Evolutionary conservation across 331 rosid genomes (phyloP), one percentile per base, ranked within the genome.

Genomic region (Quercus phellos): DNA sequence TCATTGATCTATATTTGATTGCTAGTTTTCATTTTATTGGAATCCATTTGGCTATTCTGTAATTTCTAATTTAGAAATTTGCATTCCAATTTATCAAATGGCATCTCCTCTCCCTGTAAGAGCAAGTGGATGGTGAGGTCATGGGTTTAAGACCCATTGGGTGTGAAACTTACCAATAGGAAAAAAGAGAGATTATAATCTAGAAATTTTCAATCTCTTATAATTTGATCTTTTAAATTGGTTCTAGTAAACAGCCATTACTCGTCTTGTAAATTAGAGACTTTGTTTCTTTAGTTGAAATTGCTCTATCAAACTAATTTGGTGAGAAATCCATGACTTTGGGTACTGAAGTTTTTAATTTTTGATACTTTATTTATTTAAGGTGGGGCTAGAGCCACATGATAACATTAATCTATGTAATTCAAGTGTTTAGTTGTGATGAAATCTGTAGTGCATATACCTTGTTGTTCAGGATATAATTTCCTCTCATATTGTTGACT

Each of bases 1-100:
- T 85, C 72, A 76, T 78, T 51, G 50, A 64, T 32, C 63, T 21
- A 42, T 75, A 71, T 84, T 61, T 61, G 50, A 67, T 72, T 4
- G 21, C 43, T 51, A 4, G 29, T 51, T 74, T 30, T 51, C 68
- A 32, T 78, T 56, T 38, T 42, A 8, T 14, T 3, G 71, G 51
- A 66, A 18, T 17, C 50, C 27, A 1, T 66, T 66, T 8, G n/a
- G 50, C 69, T 63, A 27, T 63, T 29, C 69, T 29, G 13, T 29
- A 63, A 14, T 7, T 8, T 63, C 10, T 29, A 14, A 27, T 63
- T 63, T 30, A 30, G 69, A 63, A 63, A 27, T 35, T 29, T 6
- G 8, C 69, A 2, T 29, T 63, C 16, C 10, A 18, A 46, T 17
- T 10, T 13, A 46, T 46, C 53, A 46, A 46, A 2, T 11, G 53